A percentile compares a stretch with the other conserved stretches of the same genome.
These are phyloP conservation scores for Auriscalpium vulgare DNA, from an alignment of 768 basidiomycete genomes.

Conservation along the genomic window DNA sequence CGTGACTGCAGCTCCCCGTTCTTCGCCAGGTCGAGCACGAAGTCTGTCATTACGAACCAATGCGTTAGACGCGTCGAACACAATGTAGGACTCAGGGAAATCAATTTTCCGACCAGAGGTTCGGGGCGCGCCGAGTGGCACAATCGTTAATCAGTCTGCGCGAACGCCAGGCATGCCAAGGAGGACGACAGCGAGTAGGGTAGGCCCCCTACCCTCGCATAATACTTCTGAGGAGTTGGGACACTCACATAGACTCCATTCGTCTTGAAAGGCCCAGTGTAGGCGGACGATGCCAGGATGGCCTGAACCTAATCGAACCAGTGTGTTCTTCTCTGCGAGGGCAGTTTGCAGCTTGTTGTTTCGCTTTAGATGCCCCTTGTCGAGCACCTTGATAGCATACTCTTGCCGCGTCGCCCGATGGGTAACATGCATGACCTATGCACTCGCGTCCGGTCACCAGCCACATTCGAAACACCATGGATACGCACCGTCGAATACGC, in stretches of 20 bases:
- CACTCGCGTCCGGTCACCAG: slow-evolving; percentile 6
- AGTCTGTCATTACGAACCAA: slow-evolving; percentile 37
- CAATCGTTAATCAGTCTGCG: no score
- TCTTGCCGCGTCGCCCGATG: slow-evolving; percentile 48
- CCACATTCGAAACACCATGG: neutral
- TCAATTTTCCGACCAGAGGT: no score
- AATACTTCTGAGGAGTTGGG: neutral
- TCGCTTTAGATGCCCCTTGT: slow-evolving; percentile 75
- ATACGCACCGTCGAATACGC: slow-evolving; percentile 70
- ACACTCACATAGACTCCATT: slow-evolving; percentile 71
- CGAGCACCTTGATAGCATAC: slow-evolving; percentile 76
- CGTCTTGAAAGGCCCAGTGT: slow-evolving; percentile 82
- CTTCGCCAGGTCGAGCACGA: slow-evolving; percentile 66
- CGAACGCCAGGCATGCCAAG: no score
- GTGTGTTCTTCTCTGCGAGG: slow-evolving; percentile 72
- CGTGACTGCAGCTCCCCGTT: slow-evolving; percentile 75
- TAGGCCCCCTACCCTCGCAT: neutral
- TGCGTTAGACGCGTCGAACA: no score
- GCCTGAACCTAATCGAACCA: slow-evolving; percentile 52
- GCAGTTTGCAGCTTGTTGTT: slow-evolving; percentile 74
- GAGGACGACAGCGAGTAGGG: no score
- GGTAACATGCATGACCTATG: slow-evolving; percentile 51
- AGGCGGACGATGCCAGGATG: slow-evolving; percentile 81
- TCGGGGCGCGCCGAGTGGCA: no score
- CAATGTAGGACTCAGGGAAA: no score